Percentiles rank a stretch among this genome's conserved stretches.
phyloP scores from a whole-genome alignment of 1,284 basidiomycete genomes.

The Cryptococcus deneoformans region DNA sequence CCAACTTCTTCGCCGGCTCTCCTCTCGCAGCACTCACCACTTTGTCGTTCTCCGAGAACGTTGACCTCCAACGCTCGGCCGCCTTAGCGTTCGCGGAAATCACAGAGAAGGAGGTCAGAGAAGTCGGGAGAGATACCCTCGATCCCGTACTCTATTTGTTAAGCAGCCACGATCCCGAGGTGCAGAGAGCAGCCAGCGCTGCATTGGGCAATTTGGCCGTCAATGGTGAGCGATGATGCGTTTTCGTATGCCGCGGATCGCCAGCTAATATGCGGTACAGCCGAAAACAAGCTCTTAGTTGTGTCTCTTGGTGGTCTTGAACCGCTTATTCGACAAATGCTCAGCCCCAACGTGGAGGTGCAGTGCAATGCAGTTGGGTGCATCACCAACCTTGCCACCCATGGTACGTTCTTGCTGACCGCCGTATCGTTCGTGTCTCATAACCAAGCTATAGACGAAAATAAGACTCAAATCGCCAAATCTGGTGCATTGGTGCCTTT shows the following conservation, averaged over 20 bases:
- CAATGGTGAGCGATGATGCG: conserved; percentile 63
- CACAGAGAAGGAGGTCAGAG: conserved; percentile 98
- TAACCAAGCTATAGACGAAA: conserved; percentile 68
- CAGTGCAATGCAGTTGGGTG: conserved; percentile 99
- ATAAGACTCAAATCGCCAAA: conserved; percentile 99
- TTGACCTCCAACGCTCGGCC: conserved; percentile 96
- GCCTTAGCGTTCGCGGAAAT: conserved; percentile 99
- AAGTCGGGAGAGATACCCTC: conserved; percentile 94
- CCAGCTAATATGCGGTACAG: conserved; percentile 52
- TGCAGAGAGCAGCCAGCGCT: conserved; percentile 96
- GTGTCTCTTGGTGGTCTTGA: conserved; percentile 98
- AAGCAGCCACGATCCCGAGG: conserved; percentile 97
- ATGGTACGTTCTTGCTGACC: conserved; percentile 61
- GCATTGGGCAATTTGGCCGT: conserved; percentile 99
- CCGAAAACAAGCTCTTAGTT: conserved; percentile 98
- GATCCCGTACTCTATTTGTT: conserved; percentile 98
- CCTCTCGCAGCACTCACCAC: conserved; percentile 93
- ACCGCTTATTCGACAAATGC: conserved; percentile 98
- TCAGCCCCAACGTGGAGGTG: conserved; percentile 98
- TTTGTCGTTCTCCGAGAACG: conserved; percentile 98
- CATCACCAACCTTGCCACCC: conserved; percentile 97
- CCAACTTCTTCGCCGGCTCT: conserved; percentile 92
- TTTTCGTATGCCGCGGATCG: not conserved
- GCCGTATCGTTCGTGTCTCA: conserved; percentile 43
- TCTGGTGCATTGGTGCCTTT: conserved; percentile 96